Evolutionary conservation across 2,329 filamentous ascomycete genomes (phyloP), one percentile per base, ranked within the genome.

Genomic region (Corynespora cassiicola): DNA sequence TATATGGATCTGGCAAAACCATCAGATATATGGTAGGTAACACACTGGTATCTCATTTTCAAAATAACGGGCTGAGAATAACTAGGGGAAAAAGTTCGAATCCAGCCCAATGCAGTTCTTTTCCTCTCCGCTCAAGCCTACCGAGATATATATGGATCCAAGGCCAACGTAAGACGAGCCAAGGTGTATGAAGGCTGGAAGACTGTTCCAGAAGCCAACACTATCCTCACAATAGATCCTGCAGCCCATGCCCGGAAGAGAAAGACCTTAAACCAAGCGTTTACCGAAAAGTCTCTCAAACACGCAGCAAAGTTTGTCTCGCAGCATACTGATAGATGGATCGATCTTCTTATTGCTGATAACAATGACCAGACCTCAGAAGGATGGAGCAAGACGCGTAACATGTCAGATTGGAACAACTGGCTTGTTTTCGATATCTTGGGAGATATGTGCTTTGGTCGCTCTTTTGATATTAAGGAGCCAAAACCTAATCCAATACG

Each of bases 391-490:
- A 16, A 28, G 9, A 12, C 26, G 15, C 29, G 29, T 2, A 35
- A 42, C 23, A 45, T 45, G 36, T 24, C 37, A 5, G 21, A 19
- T n/a, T 43, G 39, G 36, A 37, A 11, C 7, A 19, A 63, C 28
- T 69, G 58, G 43, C 52, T 74, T 30, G n/a, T n/a, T n/a, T n/a
- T n/a, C n/a, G n/a, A n/a, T n/a, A 61, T 75, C 21, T 71, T 76
- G 61, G 69, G 67, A 8, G 69, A 72, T 31, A 42, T 71, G 4
- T 58, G 51, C 28, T 63, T 69, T 39, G 61, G 64, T 4, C 56
- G 64, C 27, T 38, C 58, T n/a, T n/a, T n/a, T n/a, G n/a, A n/a
- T n/a, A n/a, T n/a, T n/a, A n/a, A n/a, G n/a, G n/a, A n/a, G n/a
- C n/a, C n/a, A n/a, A n/a, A n/a, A n/a, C n/a, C n/a, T 7, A 9